phyloP scores from a whole-genome alignment of 108 stramenopile genomes.

The Nannochloropsis gaditana region DNA sequence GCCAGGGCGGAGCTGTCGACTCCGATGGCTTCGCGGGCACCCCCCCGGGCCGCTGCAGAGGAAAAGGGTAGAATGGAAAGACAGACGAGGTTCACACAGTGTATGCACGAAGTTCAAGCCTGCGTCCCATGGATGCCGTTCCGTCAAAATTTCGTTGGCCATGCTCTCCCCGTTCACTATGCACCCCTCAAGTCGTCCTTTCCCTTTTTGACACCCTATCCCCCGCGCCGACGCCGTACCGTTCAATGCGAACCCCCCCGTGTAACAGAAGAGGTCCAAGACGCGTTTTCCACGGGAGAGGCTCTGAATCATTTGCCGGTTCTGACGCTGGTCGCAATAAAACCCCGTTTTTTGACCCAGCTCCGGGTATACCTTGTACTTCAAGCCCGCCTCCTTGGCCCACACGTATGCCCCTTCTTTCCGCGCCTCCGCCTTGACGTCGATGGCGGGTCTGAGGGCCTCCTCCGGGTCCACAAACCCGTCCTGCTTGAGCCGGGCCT shows the following conservation, averaged over 20 bases:
- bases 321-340: slow-evolving; percentile 93
- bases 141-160: too few relatives aligned
- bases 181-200: neutral
- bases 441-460: neutral
- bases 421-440: neutral
- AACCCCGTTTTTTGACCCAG: slow-evolving; percentile 91
- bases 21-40: neutral
- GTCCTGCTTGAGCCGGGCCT: slow-evolving; percentile 50
- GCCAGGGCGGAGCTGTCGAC: slow-evolving; percentile 19
- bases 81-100: neutral
- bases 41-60: neutral
- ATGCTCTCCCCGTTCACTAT: neutral
- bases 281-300: slow-evolving; percentile 29
- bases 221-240: neutral
- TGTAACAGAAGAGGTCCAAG: slow-evolving; percentile 51
- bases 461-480: slow-evolving; percentile 41
- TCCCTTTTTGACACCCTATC: neutral
- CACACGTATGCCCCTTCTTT: slow-evolving; percentile 24
- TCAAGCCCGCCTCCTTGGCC: slow-evolving; percentile 65
- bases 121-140: too few relatives aligned
- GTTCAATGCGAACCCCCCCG: slow-evolving; percentile 45
- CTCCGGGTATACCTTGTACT: slow-evolving; percentile 66
- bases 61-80: neutral
- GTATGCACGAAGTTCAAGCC: too few relatives aligned
- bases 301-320: slow-evolving; percentile 53